These are phyloP conservation scores for Dichotomocladium elegans DNA, from an alignment of 371 early-diverging fungal genomes.

Conservation along the genomic window DNA sequence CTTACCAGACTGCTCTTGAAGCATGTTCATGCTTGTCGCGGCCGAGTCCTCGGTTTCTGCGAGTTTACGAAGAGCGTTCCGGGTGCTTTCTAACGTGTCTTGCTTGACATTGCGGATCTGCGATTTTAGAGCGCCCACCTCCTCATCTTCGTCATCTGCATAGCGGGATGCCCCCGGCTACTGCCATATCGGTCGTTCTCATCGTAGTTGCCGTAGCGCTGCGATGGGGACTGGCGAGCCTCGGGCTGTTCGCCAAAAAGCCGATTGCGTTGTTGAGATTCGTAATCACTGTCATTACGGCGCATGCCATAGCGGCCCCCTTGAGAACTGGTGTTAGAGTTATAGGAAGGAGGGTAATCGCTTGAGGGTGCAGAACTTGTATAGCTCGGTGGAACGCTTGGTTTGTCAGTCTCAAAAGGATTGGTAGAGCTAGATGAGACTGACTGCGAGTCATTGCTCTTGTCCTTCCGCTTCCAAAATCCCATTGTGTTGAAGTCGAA, in stretches of 20 bases:
- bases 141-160: slow-evolving; percentile 30
- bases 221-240: not conserved
- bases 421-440: slow-evolving; percentile 15
- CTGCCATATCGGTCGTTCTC: slow-evolving; percentile 10
- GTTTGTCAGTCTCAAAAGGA: slow-evolving; percentile 13
- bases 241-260: slow-evolving; percentile 14
- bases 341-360: not conserved
- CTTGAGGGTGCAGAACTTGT: not conserved
- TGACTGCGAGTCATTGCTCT: slow-evolving; percentile 7
- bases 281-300: slow-evolving; percentile 7
- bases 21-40: slow-evolving; percentile 56
- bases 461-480: slow-evolving; percentile 23
- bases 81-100: slow-evolving; percentile 69
- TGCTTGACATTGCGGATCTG: slow-evolving; percentile 68
- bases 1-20: slow-evolving; percentile 64
- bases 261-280: slow-evolving; percentile 15
- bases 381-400: not conserved
- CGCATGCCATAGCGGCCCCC: slow-evolving; percentile 15
- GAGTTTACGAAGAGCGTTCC: slow-evolving; percentile 65
- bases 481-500: not conserved
- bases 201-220: slow-evolving; percentile 6
- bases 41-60: slow-evolving; percentile 65
- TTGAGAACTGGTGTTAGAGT: not conserved
- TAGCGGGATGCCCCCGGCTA: slow-evolving; percentile 1
- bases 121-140: slow-evolving; percentile 52